phyloP scores from a whole-genome alignment of 176 grass and related monocot species.

The Carex pumila region DNA sequence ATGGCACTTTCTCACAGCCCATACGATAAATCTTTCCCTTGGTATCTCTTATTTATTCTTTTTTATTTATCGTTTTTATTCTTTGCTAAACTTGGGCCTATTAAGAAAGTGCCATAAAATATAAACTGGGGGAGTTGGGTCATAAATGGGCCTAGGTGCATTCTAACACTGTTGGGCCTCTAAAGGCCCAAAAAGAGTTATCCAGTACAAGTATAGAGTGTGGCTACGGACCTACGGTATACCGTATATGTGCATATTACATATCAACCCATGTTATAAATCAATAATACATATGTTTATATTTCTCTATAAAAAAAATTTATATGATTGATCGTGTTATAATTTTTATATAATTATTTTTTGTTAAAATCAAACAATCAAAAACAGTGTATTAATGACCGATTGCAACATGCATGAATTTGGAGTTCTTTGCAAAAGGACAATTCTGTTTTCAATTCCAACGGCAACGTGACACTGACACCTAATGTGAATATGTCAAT shows the following conservation, averaged over 20 bases:
- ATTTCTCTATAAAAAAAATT: too few relatives aligned
- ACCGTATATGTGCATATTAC: too few relatives aligned
- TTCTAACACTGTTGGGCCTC: neutral
- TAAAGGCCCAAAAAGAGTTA: neutral
- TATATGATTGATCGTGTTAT: too few relatives aligned
- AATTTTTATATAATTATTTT: too few relatives aligned
- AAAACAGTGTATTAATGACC: too few relatives aligned
- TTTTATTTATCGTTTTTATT: neutral
- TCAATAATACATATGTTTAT: neutral
- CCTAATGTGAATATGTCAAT: neutral
- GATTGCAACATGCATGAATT: too few relatives aligned
- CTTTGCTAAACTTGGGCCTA: neutral
- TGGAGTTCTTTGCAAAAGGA: too few relatives aligned
- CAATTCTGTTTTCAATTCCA: neutral
- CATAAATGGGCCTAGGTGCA: neutral
- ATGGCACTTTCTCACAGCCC: neutral
- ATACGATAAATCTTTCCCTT: neutral
- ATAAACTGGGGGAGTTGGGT: neutral
- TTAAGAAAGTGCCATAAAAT: neutral
- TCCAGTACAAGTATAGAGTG: neutral
- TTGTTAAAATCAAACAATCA: too few relatives aligned
- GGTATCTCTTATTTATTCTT: neutral
- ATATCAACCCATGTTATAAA: too few relatives aligned
- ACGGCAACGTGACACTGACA: too few relatives aligned
- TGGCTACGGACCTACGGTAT: too few relatives aligned